Evolutionary conservation across 306 rosid species (phyloP).

Genomic region (Quercus glauca): DNA sequence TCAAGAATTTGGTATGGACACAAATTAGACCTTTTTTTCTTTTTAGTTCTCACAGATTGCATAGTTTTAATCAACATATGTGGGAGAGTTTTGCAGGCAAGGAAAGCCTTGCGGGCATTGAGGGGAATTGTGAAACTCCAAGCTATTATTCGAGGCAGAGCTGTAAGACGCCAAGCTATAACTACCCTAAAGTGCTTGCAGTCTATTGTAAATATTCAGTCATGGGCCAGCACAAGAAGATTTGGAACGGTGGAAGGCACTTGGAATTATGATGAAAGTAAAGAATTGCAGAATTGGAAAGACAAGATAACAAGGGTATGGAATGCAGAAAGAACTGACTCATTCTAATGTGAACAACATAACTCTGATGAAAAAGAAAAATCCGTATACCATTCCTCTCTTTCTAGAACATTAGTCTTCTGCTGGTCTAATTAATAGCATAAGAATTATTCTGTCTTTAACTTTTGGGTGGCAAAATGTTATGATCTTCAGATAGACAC

Average conservation of each 20-base stretch:
- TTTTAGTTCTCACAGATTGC: background rate
- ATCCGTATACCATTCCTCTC: background rate
- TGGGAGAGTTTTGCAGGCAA: constrained; percentile 57
- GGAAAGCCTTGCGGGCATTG: constrained; percentile 80
- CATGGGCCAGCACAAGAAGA: constrained; percentile 66
- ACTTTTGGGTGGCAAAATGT: background rate
- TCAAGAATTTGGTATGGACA: background rate
- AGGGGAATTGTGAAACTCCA: constrained; percentile 96
- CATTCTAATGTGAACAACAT: background rate
- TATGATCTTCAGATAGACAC: constrained; percentile 65
- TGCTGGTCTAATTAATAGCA: background rate
- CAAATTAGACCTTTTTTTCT: background rate
- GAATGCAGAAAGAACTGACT: background rate
- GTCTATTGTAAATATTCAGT: constrained; percentile 77
- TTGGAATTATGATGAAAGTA: constrained; percentile 16
- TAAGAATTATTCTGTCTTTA: background rate
- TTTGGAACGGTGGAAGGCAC: constrained; percentile 47
- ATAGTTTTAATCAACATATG: background rate
- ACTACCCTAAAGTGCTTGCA: constrained; percentile 81
- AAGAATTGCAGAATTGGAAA: constrained; percentile 42
- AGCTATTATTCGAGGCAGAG: constrained; percentile 87
- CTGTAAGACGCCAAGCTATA: constrained; percentile 89
- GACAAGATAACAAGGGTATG: constrained; percentile 65
- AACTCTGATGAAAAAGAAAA: background rate
- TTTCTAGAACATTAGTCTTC: background rate